phyloP scores from a whole-genome alignment of 768 basidiomycete genomes.

The Collybiopsis confluens region DNA sequence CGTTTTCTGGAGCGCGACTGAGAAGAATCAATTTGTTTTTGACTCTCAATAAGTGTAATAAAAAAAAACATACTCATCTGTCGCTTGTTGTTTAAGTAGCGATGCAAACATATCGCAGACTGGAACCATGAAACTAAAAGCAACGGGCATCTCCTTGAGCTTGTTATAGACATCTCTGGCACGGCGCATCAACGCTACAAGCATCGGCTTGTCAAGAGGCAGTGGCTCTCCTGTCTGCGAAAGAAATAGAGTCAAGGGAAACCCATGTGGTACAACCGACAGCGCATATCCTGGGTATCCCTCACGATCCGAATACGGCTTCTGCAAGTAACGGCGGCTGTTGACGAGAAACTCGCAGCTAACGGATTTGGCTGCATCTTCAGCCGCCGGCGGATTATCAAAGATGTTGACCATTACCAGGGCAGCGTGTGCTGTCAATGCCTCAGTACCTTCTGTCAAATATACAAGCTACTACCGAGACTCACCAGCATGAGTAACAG shows the following conservation, averaged over 20 bases:
- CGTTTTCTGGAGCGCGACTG: constrained; percentile 13
- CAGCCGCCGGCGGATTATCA: constrained; percentile 16
- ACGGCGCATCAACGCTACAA: constrained; percentile 9
- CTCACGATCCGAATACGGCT: constrained; percentile 11
- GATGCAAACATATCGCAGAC: too few species aligned
- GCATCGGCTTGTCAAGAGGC: constrained; percentile 1
- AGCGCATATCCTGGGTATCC: constrained; percentile 20
- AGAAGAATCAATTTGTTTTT: not conserved
- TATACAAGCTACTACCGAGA: not conserved
- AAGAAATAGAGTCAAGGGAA: constrained; percentile 19
- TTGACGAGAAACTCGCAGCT: constrained; percentile 17
- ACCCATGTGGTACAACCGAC: constrained; percentile 8
- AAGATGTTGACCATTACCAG: constrained; percentile 12
- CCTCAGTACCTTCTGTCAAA: not conserved
- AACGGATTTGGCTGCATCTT: constrained; percentile 5
- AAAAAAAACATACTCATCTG: constrained; percentile 5
- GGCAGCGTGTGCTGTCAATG: constrained; percentile 18
- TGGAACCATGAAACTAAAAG: constrained; percentile 12
- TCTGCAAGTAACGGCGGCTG: constrained; percentile 14
- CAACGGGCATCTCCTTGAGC: constrained; percentile 13
- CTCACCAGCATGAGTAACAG: constrained; percentile 15
- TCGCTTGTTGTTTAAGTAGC: constrained; percentile 1
- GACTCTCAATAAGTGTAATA: not conserved
- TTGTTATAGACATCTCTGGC: constrained; percentile 11
- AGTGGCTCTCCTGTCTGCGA: constrained; percentile 3